Evolutionary conservation across 495 filamentous ascomycete species (phyloP).

Genomic region (Penicillium atrosanguineum): DNA sequence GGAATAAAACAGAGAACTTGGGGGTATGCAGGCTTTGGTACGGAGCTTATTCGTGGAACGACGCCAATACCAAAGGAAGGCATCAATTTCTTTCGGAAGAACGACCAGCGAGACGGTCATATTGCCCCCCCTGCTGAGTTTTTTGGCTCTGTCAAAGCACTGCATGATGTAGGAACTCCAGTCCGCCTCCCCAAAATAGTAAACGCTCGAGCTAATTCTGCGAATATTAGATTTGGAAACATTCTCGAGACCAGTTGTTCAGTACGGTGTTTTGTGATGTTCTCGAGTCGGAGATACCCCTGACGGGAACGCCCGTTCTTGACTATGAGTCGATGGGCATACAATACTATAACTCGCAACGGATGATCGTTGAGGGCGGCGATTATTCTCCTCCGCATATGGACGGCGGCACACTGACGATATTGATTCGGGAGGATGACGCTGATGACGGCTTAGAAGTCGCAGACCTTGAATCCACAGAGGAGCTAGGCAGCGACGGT

Average conservation of each 20-base stretch:
- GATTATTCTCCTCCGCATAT: slow-evolving; percentile 12
- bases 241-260: slow-evolving; percentile 4
- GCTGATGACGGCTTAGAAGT: slow-evolving; percentile 10
- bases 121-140: background rate
- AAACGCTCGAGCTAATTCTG: background rate
- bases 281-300: slow-evolving; percentile 2
- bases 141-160: background rate
- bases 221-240: slow-evolving; percentile 10
- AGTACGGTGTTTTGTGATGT: background rate
- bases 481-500: slow-evolving; percentile 7
- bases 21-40: slow-evolving; percentile 8
- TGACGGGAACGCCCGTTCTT: slow-evolving; percentile 9
- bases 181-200: background rate
- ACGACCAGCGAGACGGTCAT: background rate
- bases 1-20: slow-evolving; percentile 2
- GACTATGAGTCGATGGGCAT: slow-evolving; percentile 11
- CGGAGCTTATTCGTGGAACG: slow-evolving; percentile 12
- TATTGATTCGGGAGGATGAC: slow-evolving; percentile 2
- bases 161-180: slow-evolving; percentile 7
- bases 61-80: slow-evolving; percentile 9
- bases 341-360: slow-evolving; percentile 6
- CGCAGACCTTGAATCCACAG: slow-evolving; percentile 10
- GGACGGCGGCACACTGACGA: slow-evolving; percentile 10
- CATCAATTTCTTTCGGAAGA: slow-evolving; percentile 6
- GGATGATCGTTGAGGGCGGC: background rate